These are phyloP conservation scores for Schoenoplectus tabernaemontani DNA, from an alignment of 202 grass and related monocot genomes.

Conservation along the genomic window DNA sequence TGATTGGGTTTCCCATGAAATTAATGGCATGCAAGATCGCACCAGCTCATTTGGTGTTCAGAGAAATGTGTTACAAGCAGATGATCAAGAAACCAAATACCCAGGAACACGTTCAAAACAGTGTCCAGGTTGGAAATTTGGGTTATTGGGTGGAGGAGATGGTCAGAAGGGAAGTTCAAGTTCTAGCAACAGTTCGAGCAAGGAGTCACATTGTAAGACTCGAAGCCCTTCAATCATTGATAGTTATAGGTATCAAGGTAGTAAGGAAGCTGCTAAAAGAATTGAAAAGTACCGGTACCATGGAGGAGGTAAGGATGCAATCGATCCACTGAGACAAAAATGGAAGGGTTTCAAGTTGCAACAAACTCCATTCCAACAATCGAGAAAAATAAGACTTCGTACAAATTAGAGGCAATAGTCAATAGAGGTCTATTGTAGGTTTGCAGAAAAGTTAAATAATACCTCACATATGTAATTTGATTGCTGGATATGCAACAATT, in stretches of 20 bases:
- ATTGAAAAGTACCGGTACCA: slow-evolving; percentile 20
- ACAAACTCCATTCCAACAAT: slow-evolving; percentile 13
- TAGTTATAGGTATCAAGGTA: slow-evolving; percentile 50
- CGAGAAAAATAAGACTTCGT: slow-evolving; percentile 32
- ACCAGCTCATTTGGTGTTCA: slow-evolving; percentile 40
- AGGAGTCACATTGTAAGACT: slow-evolving; percentile 30
- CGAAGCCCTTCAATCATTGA: slow-evolving; percentile 49
- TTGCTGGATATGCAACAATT: background rate
- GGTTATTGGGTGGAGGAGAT: slow-evolving; percentile 42
- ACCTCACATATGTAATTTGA: background rate
- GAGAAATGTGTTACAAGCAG: slow-evolving; percentile 24
- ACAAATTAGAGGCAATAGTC: background rate
- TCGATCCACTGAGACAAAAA: slow-evolving; percentile 30
- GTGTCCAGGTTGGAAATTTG: slow-evolving; percentile 42
- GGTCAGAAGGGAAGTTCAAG: slow-evolving; percentile 30
- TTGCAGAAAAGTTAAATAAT: background rate
- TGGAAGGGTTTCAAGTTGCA: slow-evolving; percentile 40
- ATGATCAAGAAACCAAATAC: slow-evolving; percentile 8
- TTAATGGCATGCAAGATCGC: slow-evolving; percentile 29
- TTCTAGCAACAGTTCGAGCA: slow-evolving; percentile 34
- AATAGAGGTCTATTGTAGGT: background rate
- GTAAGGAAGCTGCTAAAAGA: slow-evolving; percentile 31
- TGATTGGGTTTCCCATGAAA: slow-evolving; percentile 33
- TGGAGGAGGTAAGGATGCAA: slow-evolving; percentile 31
- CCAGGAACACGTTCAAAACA: slow-evolving; percentile 16